Evolutionary conservation across 768 basidiomycete genomes (phyloP).

Genomic region (Mycena leptocephala): DNA sequence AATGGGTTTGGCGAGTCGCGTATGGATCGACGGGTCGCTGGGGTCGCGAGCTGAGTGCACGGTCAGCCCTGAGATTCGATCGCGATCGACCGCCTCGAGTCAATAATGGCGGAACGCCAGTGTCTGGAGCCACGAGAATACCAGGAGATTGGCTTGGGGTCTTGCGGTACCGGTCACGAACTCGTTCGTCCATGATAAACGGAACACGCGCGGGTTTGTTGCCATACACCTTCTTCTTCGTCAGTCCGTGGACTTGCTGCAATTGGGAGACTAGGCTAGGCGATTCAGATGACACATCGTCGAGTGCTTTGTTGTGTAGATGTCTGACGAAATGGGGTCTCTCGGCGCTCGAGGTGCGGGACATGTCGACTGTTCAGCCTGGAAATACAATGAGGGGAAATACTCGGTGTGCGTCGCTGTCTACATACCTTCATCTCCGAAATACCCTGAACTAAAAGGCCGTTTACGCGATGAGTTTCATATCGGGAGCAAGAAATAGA

Average conservation of each 20-base stretch:
- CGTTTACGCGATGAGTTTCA: neutral
- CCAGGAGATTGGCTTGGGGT: slow-evolving; percentile 46
- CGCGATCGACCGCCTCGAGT: slow-evolving; percentile 10
- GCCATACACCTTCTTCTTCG: slow-evolving; percentile 79
- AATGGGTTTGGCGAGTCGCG: neutral
- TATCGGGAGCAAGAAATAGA: neutral
- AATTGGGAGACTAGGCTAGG: slow-evolving; percentile 75
- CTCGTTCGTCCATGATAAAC: slow-evolving; percentile 69
- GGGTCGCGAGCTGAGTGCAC: slow-evolving; percentile 3
- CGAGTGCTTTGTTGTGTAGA: slow-evolving; percentile 26
- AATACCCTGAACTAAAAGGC: neutral
- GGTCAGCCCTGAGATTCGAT: slow-evolving; percentile 5
- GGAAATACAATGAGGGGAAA: neutral
- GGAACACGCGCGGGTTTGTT: slow-evolving; percentile 65
- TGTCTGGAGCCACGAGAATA: slow-evolving; percentile 42
- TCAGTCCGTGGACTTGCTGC: slow-evolving; percentile 79
- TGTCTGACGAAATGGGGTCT: slow-evolving; percentile 2
- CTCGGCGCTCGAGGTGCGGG: neutral
- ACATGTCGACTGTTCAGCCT: neutral
- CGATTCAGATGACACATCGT: slow-evolving; percentile 45
- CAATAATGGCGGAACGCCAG: slow-evolving; percentile 44
- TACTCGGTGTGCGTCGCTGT: neutral
- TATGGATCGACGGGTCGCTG: slow-evolving; percentile 16
- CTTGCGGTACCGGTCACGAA: slow-evolving; percentile 52
- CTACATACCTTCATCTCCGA: slow-evolving; percentile 11